phyloP scores from a whole-genome alignment of 306 rosid genomes.

The Rosa persica region DNA sequence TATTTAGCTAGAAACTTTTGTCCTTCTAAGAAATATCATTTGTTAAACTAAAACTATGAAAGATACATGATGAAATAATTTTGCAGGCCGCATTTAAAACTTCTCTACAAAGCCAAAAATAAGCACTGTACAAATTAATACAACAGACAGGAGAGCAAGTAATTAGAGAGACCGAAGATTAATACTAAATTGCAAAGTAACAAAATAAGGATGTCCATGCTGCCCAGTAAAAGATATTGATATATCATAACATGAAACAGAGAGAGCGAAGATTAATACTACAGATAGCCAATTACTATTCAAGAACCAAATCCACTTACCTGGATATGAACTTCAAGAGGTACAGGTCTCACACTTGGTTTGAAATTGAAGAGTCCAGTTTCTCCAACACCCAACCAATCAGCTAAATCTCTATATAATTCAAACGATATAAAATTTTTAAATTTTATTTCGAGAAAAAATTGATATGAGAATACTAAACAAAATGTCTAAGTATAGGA shows the following conservation, averaged over 20 bases:
- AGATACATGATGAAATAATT: not conserved
- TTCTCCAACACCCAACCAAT: slow-evolving; percentile 97
- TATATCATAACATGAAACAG: not conserved
- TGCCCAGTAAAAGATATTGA: not conserved
- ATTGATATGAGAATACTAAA: not conserved
- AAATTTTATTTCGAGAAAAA: not conserved
- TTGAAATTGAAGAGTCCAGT: slow-evolving; percentile 95
- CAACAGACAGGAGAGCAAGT: not conserved
- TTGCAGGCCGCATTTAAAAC: not conserved
- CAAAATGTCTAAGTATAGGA: not conserved
- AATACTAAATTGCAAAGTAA: not conserved
- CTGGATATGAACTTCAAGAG: slow-evolving; percentile 98
- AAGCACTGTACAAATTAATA: not conserved
- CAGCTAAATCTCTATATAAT: slow-evolving; percentile 78
- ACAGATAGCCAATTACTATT: not conserved
- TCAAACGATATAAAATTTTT: slow-evolving; percentile 5
- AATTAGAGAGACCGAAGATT: not conserved
- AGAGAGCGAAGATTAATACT: not conserved
- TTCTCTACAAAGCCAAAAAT: not conserved
- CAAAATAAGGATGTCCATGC: not conserved
- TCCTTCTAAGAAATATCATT: not conserved
- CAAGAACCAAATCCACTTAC: slow-evolving; percentile 46
- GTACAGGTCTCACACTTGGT: slow-evolving; percentile 98
- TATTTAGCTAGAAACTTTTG: not conserved
- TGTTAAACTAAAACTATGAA: not conserved